A percentile compares a stretch with the other conserved stretches of the same genome.
Conservation (phyloP, 495 filamentous ascomycete species). For the Penicillium lagena region DNA sequence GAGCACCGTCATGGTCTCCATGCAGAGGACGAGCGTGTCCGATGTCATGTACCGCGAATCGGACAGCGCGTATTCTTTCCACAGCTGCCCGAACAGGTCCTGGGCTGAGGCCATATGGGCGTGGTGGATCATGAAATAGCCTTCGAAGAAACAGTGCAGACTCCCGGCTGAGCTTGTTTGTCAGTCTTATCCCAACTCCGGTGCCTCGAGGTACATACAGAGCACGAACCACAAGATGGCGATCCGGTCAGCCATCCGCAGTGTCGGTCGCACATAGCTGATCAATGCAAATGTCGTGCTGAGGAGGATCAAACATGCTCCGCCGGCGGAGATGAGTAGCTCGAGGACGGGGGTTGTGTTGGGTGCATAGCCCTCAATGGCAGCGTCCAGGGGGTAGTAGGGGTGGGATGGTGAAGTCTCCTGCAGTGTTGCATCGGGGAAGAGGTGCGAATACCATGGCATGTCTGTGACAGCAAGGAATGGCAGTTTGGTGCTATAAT, state of each 20-base stretch:
- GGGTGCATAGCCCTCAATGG: slow-evolving; percentile 54
- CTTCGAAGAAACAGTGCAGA: slow-evolving; percentile 78
- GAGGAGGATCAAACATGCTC: slow-evolving; percentile 45
- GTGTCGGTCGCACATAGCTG: slow-evolving; percentile 36
- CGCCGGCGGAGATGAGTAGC: slow-evolving; percentile 48
- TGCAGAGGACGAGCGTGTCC: slow-evolving; percentile 74
- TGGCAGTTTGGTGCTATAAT: too few species aligned
- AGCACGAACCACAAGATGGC: slow-evolving; percentile 64
- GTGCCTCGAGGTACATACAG: slow-evolving; percentile 32
- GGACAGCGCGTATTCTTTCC: slow-evolving; percentile 83
- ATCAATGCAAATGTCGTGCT: slow-evolving; percentile 41
- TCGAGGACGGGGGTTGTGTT: slow-evolving; percentile 50
- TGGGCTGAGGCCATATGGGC: slow-evolving; percentile 49
- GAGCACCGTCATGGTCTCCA: slow-evolving; percentile 72
- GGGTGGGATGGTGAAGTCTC: slow-evolving; percentile 44
- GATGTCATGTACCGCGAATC: slow-evolving; percentile 78
- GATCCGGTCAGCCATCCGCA: slow-evolving; percentile 44
- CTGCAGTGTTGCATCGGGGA: slow-evolving; percentile 9
- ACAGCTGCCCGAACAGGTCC: slow-evolving; percentile 69
- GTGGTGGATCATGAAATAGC: slow-evolving; percentile 72
- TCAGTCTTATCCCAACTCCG: slow-evolving; percentile 1
- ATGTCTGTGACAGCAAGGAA: too few species aligned
- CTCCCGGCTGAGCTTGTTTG: slow-evolving; percentile 41
- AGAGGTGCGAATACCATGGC: background rate
- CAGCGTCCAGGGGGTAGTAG: slow-evolving; percentile 61